A percentile compares a stretch with the other conserved stretches of the same genome.
Evolutionary conservation across 106 monocot species (phyloP).

Genomic region (Dioscorea dumetorum): DNA sequence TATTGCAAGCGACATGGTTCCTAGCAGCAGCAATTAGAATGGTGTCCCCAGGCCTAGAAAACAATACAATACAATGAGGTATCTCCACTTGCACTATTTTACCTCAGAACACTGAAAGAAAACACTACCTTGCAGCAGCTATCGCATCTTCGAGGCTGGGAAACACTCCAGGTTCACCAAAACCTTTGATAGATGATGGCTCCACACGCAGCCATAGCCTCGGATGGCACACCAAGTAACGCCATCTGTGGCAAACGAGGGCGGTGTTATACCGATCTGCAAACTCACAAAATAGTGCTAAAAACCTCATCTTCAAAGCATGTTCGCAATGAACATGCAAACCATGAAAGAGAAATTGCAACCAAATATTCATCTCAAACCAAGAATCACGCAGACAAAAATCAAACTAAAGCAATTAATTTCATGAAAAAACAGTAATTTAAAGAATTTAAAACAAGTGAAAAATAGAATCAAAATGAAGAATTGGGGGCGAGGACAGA

Average conservation of each 20-base stretch:
- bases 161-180: slow-evolving; percentile 61
- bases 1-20: slow-evolving; percentile 55
- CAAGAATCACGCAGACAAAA: background rate
- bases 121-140: slow-evolving; percentile 67
- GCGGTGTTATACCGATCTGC: slow-evolving; percentile 98
- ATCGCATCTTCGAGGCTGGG: slow-evolving; percentile 68
- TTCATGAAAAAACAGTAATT: background rate
- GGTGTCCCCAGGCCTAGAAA: slow-evolving; percentile 91
- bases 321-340: background rate
- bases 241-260: slow-evolving; percentile 99
- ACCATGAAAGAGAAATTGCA: background rate
- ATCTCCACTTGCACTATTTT: background rate
- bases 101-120: slow-evolving; percentile 6
- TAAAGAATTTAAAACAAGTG: background rate
- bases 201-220: slow-evolving; percentile 91
- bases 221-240: slow-evolving; percentile 80
- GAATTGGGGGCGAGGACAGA: slow-evolving; percentile 7
- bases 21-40: slow-evolving; percentile 78
- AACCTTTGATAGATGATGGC: slow-evolving; percentile 49
- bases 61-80: slow-evolving; percentile 14
- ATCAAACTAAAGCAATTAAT: slow-evolving; percentile 2
- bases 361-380: background rate
- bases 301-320: slow-evolving; percentile 19
- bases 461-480: background rate
- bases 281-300: slow-evolving; percentile 44